These are phyloP conservation scores for Trichoderma polysporum DNA, from an alignment of 2,329 filamentous ascomycete genomes.

Conservation along the genomic window DNA sequence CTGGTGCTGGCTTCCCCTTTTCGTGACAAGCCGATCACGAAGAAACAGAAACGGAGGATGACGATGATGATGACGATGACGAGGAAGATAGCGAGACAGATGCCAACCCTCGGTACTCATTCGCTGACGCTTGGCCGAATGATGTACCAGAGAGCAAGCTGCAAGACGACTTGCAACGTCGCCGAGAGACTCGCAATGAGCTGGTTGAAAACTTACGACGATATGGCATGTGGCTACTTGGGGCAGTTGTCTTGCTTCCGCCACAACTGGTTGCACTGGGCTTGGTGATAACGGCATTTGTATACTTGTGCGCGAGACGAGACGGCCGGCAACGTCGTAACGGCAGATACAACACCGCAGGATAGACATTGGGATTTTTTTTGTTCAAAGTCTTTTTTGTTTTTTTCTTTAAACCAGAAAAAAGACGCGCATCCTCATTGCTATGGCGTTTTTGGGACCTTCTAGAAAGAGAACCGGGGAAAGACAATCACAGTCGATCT, in stretches of 20 bases:
- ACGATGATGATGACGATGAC: constrained; percentile 32
- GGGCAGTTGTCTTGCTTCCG: constrained; percentile 49
- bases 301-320: constrained; percentile 42
- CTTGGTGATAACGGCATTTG: constrained; percentile 36
- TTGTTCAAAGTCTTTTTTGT: constrained; percentile 15
- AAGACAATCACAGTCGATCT: constrained; percentile 19
- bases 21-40: constrained; percentile 49
- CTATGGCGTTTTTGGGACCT: constrained; percentile 33
- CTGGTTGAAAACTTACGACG: constrained; percentile 44
- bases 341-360: constrained; percentile 25
- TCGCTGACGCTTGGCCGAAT: constrained; percentile 16
- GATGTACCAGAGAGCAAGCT: constrained; percentile 28
- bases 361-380: constrained; percentile 29
- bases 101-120: not conserved
- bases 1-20: constrained; percentile 42
- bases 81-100: constrained; percentile 29
- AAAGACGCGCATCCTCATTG: constrained; percentile 30
- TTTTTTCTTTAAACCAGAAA: constrained; percentile 13
- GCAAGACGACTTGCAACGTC: constrained; percentile 33
- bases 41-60: constrained; percentile 36
- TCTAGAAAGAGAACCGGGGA: constrained; percentile 24
- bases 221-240: constrained; percentile 43
- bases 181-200: constrained; percentile 37
- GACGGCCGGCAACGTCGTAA: constrained; percentile 26
- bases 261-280: constrained; percentile 41